Evolutionary conservation across 2,329 filamentous ascomycete genomes (phyloP).

Genomic region (Fusarium lyarnte): DNA sequence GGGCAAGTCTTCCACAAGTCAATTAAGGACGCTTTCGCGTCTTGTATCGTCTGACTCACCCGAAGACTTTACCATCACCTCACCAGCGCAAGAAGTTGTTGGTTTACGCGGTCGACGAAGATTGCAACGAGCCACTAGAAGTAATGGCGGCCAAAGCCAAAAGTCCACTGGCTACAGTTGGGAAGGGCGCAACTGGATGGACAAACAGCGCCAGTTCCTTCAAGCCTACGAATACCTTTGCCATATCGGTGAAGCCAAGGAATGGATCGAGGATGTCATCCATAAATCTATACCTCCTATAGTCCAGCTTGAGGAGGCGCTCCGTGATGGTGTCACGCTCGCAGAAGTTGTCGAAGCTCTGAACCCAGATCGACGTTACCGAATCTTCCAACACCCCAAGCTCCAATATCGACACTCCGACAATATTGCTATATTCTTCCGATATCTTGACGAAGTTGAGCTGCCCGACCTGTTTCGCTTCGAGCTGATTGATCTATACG

Average conservation of each 20-base stretch:
- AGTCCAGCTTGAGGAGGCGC: constrained; percentile 89
- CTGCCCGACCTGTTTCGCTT: constrained; percentile 96
- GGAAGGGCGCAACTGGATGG: constrained; percentile 96
- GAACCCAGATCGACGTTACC: constrained; percentile 76
- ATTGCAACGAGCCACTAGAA: constrained; percentile 76
- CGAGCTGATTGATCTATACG: constrained; percentile 96
- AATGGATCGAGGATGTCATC: constrained; percentile 96
- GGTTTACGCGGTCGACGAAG: constrained; percentile 86
- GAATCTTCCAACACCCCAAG: constrained; percentile 86
- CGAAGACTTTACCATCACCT: constrained; percentile 83
- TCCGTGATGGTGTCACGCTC: constrained; percentile 91
- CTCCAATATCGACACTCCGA: constrained; percentile 96
- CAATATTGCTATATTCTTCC: constrained; percentile 97
- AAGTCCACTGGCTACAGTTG: constrained; percentile 70
- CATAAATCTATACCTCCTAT: constrained; percentile 88
- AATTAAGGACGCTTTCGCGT: constrained; percentile 86
- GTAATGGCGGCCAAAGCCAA: constrained; percentile 57
- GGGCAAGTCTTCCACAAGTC: constrained; percentile 87
- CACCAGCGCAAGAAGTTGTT: constrained; percentile 83
- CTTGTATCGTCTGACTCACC: constrained; percentile 78
- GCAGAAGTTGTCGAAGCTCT: constrained; percentile 94
- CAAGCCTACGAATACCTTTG: constrained; percentile 99
- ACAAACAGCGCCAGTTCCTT: constrained; percentile 94
- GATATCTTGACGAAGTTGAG: constrained; percentile 89
- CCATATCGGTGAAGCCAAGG: constrained; percentile 98